These are phyloP conservation scores for Pythium scleroteichum DNA, from an alignment of 352 stramenopile genomes.

Conservation along the genomic window DNA sequence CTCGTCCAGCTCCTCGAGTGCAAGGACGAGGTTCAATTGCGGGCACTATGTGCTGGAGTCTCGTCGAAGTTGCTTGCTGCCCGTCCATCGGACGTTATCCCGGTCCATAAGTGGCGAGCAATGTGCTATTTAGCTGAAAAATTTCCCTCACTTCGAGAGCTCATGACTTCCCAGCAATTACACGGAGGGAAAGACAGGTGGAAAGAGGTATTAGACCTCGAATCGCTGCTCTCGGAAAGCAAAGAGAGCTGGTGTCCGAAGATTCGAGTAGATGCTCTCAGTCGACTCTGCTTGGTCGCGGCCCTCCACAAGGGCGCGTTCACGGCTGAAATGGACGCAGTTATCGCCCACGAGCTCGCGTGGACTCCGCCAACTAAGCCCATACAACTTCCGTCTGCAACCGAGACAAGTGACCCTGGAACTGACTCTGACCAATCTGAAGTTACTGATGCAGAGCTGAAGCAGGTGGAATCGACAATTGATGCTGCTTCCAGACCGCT, in stretches of 20 bases:
- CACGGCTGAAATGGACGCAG: constrained; percentile 10
- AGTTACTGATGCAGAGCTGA: no score
- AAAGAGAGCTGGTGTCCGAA: constrained; percentile 8
- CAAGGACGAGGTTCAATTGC: constrained; percentile 19
- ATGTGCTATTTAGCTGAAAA: constrained; percentile 32
- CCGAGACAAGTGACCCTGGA: background rate
- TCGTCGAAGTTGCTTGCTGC: constrained; percentile 24
- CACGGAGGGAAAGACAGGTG: constrained; percentile 12
- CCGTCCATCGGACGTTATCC: constrained; percentile 18
- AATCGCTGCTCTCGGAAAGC: constrained; percentile 10
- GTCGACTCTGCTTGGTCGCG: constrained; percentile 19
- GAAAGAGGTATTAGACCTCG: constrained; percentile 16
- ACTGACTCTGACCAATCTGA: background rate
- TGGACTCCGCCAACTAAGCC: constrained; percentile 1
- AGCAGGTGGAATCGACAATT: no score
- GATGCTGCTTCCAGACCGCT: no score
- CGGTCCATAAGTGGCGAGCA: constrained; percentile 26
- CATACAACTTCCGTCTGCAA: background rate
- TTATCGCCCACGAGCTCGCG: constrained; percentile 14
- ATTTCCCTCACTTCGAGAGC: constrained; percentile 6
- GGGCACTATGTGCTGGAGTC: constrained; percentile 18
- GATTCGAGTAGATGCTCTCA: constrained; percentile 6
- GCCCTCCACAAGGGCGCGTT: constrained; percentile 7
- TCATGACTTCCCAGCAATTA: constrained; percentile 10
- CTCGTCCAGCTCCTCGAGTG: constrained; percentile 24